A percentile compares a stretch with the other conserved stretches of the same genome.
Conservation (phyloP, 1,284 basidiomycete genomes). For the Heterobasidion irregulare region DNA sequence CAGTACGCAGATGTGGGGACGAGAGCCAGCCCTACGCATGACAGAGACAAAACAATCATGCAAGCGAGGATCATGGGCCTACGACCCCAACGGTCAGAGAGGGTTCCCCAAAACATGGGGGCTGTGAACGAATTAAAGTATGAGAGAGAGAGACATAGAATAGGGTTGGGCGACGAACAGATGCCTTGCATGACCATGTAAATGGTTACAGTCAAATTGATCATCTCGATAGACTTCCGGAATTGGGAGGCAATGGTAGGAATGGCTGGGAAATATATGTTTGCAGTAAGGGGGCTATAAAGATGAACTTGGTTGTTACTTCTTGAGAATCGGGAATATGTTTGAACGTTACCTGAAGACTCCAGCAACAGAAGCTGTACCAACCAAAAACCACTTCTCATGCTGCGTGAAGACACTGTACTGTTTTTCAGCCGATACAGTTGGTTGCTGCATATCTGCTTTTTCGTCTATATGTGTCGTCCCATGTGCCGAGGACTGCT, state of each 20-base stretch:
- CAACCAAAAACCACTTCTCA: slow-evolving; percentile 66
- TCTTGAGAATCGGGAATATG: not conserved
- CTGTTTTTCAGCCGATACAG: slow-evolving; percentile 15
- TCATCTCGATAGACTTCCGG: slow-evolving; percentile 53
- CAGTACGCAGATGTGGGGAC: slow-evolving; percentile 37
- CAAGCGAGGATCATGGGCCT: slow-evolving; percentile 36
- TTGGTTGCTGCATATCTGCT: not conserved
- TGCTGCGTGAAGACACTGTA: slow-evolving; percentile 45
- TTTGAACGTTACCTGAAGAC: slow-evolving; percentile 45
- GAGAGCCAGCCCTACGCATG: slow-evolving; percentile 39
- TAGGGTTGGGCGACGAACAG: slow-evolving; percentile 28
- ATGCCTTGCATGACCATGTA: slow-evolving; percentile 76
- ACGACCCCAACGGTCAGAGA: slow-evolving; percentile 37
- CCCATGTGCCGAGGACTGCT: not conserved
- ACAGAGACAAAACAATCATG: slow-evolving; percentile 27
- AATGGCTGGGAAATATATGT: slow-evolving; percentile 74
- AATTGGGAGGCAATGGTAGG: slow-evolving; percentile 58
- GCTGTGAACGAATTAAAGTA: slow-evolving; percentile 15
- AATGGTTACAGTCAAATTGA: slow-evolving; percentile 72
- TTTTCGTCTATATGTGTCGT: not conserved
- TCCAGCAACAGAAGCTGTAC: slow-evolving; percentile 45
- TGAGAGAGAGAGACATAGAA: not conserved
- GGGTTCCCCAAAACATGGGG: slow-evolving; percentile 36
- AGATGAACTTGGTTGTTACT: not conserved
- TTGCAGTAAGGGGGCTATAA: slow-evolving; percentile 60